Percentiles rank a stretch among this genome's conserved stretches.
Conservation (phyloP, 1,284 basidiomycete genomes). For the Cryptococcus sp. region DNA sequence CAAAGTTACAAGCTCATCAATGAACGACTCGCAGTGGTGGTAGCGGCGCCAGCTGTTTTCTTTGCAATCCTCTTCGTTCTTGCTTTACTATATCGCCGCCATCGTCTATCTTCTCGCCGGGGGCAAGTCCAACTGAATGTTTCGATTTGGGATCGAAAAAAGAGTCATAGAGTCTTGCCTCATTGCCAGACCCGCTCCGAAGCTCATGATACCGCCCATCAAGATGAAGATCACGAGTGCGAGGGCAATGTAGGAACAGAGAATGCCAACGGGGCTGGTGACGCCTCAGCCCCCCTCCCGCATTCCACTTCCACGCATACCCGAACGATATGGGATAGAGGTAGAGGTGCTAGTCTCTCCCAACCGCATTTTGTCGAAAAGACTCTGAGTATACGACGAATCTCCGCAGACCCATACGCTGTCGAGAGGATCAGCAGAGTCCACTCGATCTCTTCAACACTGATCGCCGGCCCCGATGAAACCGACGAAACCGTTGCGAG, state of each 20-base stretch:
- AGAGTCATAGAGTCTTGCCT: neutral
- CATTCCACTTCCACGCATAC: too few species aligned
- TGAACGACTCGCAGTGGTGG: slow-evolving; percentile 11
- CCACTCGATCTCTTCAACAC: slow-evolving; percentile 26
- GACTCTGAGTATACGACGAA: slow-evolving; percentile 17
- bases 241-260: neutral
- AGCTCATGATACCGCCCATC: neutral
- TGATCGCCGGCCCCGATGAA: neutral
- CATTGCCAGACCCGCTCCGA: slow-evolving; percentile 1
- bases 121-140: neutral
- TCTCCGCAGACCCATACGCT: slow-evolving; percentile 19
- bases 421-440: slow-evolving; percentile 25
- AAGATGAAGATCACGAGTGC: neutral
- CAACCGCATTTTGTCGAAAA: slow-evolving; percentile 28
- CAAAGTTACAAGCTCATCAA: neutral
- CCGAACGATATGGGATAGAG: too few species aligned
- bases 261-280: neutral
- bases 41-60: slow-evolving; percentile 12
- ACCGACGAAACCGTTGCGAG: too few species aligned
- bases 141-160: neutral
- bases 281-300: too few species aligned
- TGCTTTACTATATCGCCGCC: slow-evolving; percentile 8
- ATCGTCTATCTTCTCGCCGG: neutral
- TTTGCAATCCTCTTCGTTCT: slow-evolving; percentile 14
- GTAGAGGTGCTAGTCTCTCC: too few species aligned